These are phyloP conservation scores for Osmanthus fragrans DNA, from an alignment of 257 asterid species.

Conservation along the genomic window DNA sequence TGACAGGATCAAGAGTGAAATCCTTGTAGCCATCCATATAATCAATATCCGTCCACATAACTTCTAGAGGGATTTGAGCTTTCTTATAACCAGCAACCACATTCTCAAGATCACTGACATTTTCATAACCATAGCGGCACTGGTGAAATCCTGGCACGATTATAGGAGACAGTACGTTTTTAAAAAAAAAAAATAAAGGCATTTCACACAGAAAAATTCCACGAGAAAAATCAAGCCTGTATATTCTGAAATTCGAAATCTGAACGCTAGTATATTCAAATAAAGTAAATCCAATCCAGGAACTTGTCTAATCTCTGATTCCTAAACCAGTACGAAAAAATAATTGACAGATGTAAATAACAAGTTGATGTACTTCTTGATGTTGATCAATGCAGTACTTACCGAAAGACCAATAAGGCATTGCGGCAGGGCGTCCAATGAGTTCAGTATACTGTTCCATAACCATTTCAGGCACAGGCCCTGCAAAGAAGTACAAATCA, in stretches of 20 bases:
- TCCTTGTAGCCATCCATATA: conserved; percentile 92
- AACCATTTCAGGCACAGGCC: conserved; percentile 74
- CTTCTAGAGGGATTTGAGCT: conserved; percentile 80
- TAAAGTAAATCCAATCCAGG: background rate
- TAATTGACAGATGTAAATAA: background rate
- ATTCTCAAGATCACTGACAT: conserved; percentile 58
- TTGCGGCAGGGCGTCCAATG: conserved; percentile 84
- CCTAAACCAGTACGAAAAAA: background rate
- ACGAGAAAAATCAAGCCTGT: background rate
- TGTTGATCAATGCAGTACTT: conserved; percentile 22
- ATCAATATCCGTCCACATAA: conserved; percentile 94
- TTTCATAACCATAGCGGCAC: conserved; percentile 76
- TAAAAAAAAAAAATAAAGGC: background rate
- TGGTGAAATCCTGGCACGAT: conserved; percentile 76
- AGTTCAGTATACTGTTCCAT: conserved; percentile 80
- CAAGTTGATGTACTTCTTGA: background rate
- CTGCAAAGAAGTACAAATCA: conserved; percentile 75
- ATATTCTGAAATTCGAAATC: background rate
- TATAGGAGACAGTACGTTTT: no score
- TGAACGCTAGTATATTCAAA: background rate
- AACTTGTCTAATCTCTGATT: background rate
- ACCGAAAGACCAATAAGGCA: conserved; percentile 98
- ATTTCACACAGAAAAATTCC: background rate
- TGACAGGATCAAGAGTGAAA: conserved; percentile 83
- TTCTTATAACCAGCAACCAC: conserved; percentile 76